A percentile compares a stretch with the other conserved stretches of the same genome.
These are phyloP conservation scores for Prunus armeniaca DNA, from an alignment of 306 rosid species.

Conservation along the genomic window DNA sequence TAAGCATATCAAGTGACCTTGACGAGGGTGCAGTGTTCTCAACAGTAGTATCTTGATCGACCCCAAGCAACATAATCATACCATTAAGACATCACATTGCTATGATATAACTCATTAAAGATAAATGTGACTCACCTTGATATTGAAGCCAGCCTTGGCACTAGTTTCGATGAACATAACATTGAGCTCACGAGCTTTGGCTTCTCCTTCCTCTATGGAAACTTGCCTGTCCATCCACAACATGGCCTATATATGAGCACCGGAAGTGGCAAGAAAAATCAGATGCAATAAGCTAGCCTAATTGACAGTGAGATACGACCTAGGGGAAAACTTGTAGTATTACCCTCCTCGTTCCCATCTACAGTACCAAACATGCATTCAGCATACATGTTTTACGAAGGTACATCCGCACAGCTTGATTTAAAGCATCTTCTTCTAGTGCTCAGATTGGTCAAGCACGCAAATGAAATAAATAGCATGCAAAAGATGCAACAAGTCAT, in stretches of 20 bases:
- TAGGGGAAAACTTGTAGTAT: background rate
- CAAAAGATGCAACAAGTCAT: background rate
- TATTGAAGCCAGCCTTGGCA: conserved; percentile 93
- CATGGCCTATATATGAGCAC: conserved; percentile 13
- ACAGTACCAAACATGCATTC: background rate
- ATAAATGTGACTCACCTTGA: conserved; percentile 46
- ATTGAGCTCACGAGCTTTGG: conserved; percentile 66
- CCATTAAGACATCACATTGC: background rate
- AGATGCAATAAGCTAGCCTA: conserved; percentile 8
- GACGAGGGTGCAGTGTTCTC: background rate
- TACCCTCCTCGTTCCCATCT: background rate
- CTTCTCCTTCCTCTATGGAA: conserved; percentile 89
- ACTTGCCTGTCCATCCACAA: conserved; percentile 59
- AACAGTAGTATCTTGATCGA: background rate
- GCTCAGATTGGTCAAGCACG: background rate
- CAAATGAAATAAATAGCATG: background rate
- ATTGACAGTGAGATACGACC: background rate
- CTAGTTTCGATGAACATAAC: conserved; percentile 90
- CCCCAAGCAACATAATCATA: background rate
- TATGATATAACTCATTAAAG: background rate
- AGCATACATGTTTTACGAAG: background rate
- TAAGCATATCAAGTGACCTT: background rate
- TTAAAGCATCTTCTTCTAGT: background rate
- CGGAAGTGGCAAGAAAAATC: conserved; percentile 9
- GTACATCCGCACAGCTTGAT: background rate